Conservation (phyloP, 2,329 filamentous ascomycete species). For the Penicillium olsonii region DNA sequence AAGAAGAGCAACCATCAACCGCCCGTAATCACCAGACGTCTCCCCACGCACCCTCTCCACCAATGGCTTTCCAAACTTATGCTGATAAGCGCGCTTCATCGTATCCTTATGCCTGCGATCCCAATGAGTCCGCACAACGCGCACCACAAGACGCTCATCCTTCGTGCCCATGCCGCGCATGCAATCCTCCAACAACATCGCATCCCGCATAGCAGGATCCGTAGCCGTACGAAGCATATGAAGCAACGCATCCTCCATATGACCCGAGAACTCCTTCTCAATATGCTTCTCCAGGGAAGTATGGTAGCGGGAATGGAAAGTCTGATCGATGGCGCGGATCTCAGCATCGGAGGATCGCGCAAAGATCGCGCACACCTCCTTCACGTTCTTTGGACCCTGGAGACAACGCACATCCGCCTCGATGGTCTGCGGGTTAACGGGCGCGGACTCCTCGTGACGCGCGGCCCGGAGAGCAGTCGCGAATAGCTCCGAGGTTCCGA, state of each 20-base stretch:
- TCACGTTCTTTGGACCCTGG: slow-evolving; percentile 57
- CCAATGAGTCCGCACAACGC: slow-evolving; percentile 85
- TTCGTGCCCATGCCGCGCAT: slow-evolving; percentile 90
- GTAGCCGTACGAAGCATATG: slow-evolving; percentile 75
- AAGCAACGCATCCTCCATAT: slow-evolving; percentile 84
- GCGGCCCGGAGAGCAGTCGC: slow-evolving; percentile 74
- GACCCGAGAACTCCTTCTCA: slow-evolving; percentile 80
- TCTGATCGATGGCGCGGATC: slow-evolving; percentile 75
- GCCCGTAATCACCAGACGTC: slow-evolving; percentile 81
- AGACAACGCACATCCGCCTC: slow-evolving; percentile 75
- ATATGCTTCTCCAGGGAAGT: slow-evolving; percentile 72
- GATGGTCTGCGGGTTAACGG: slow-evolving; percentile 70
- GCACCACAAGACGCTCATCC: slow-evolving; percentile 73
- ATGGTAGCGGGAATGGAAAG: slow-evolving; percentile 73
- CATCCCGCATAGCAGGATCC: slow-evolving; percentile 84
- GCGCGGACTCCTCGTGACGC: slow-evolving; percentile 75
- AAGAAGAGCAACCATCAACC: slow-evolving; percentile 68
- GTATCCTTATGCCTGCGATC: slow-evolving; percentile 71
- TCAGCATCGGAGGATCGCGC: slow-evolving; percentile 76
- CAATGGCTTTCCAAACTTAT: slow-evolving; percentile 68
- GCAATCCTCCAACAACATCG: slow-evolving; percentile 75
- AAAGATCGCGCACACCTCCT: slow-evolving; percentile 72
- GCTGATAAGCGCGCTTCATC: slow-evolving; percentile 75
- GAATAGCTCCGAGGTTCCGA: slow-evolving; percentile 85
- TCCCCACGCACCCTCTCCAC: slow-evolving; percentile 73